These are phyloP conservation scores for Diutina rugosa DNA, from an alignment of 1,139 yeast species.

Conservation along the genomic window DNA sequence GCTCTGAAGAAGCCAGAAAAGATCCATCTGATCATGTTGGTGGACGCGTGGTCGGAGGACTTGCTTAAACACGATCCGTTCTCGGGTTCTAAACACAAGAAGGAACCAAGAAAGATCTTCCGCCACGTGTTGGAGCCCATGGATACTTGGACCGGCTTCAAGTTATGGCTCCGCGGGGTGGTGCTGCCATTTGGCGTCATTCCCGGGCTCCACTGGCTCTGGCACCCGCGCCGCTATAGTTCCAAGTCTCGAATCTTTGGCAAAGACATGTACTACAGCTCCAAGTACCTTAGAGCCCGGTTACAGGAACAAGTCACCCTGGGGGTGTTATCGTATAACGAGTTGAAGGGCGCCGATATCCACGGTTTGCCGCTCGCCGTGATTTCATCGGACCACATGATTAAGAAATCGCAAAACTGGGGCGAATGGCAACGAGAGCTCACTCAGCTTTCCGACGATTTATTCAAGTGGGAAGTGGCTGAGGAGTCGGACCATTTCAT, in stretches of 20 bases:
- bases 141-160: constrained; percentile 42
- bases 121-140: constrained; percentile 27
- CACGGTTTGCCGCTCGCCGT: constrained; percentile 51
- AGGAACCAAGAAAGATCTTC: constrained; percentile 21
- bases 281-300: constrained; percentile 53
- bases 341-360: constrained; percentile 43
- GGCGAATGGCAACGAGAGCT: constrained; percentile 72
- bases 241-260: constrained; percentile 59
- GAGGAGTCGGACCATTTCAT: constrained; percentile 54
- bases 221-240: constrained; percentile 30
- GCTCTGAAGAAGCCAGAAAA: constrained; percentile 50
- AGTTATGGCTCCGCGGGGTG: constrained; percentile 54
- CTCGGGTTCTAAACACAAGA: constrained; percentile 21
- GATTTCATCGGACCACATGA: constrained; percentile 55
- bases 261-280: constrained; percentile 43
- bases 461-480: constrained; percentile 62
- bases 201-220: constrained; percentile 27
- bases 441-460: constrained; percentile 37
- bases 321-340: constrained; percentile 50
- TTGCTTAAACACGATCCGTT: constrained; percentile 37
- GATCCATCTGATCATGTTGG: constrained; percentile 50
- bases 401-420: constrained; percentile 57
- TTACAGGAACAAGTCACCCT: constrained; percentile 70
- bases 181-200: constrained; percentile 50
- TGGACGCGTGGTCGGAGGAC: constrained; percentile 73